Evolutionary conservation across 441 rosid genomes (phyloP).

Genomic region (Rhodomyrtus psidioides): DNA sequence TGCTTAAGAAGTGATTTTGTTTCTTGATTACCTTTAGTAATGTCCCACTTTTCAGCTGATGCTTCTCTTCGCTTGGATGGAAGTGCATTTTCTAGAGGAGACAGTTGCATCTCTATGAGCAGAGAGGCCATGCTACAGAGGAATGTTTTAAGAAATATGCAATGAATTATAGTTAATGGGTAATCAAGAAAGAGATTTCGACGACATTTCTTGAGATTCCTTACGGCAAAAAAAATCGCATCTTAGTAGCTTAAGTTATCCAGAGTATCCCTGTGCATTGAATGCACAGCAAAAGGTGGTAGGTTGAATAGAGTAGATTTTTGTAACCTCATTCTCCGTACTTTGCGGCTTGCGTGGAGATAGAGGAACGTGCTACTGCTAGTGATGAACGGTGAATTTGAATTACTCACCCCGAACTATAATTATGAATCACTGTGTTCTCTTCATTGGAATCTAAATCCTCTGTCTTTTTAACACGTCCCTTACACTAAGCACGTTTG

Average conservation of each 20-base stretch:
- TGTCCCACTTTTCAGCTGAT: background rate
- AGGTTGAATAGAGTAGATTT: no score
- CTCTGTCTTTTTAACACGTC: background rate
- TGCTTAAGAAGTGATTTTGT: background rate
- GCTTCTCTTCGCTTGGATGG: background rate
- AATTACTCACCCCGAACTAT: background rate
- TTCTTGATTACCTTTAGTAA: background rate
- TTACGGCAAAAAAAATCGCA: background rate
- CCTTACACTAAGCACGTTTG: background rate
- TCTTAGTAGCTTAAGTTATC: background rate
- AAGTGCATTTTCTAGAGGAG: background rate
- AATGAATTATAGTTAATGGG: background rate
- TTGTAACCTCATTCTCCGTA: no score
- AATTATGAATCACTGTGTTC: background rate
- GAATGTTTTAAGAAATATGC: background rate
- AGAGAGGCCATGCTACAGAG: background rate
- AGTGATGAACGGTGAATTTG: background rate
- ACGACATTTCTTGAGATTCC: background rate
- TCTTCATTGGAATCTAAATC: background rate
- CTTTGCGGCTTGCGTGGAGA: background rate
- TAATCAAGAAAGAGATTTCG: background rate
- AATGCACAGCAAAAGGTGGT: background rate
- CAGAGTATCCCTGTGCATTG: background rate
- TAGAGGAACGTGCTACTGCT: background rate
- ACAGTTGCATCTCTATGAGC: background rate